These are phyloP conservation scores for Mycena chlorophos DNA, from an alignment of 768 basidiomycete genomes.

Conservation along the genomic window DNA sequence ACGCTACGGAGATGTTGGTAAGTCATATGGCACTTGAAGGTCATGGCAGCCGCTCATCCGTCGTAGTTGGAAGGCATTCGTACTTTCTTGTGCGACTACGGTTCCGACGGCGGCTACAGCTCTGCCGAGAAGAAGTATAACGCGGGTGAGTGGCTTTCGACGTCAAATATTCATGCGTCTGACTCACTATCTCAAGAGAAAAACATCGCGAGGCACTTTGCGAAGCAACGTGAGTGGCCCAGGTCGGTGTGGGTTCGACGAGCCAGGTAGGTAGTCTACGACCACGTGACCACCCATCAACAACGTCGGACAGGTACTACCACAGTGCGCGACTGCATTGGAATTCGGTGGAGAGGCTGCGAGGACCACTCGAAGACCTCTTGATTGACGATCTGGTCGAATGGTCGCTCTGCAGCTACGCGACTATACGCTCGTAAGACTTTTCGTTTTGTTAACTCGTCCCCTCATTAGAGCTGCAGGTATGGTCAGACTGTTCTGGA, in stretches of 20 bases:
- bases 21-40: conserved; percentile 23
- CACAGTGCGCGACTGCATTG: conserved; percentile 68
- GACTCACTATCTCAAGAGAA: conserved; percentile 50
- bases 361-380: conserved; percentile 57
- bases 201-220: conserved; percentile 65
- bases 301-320: conserved; percentile 45
- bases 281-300: conserved; percentile 2
- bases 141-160: conserved; percentile 4
- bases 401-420: conserved; percentile 80
- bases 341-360: conserved; percentile 70
- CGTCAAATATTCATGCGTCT: conserved; percentile 14
- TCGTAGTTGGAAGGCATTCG: conserved; percentile 64
- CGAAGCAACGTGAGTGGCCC: conserved; percentile 76
- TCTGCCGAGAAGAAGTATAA: conserved; percentile 18
- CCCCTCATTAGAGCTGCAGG: conserved; percentile 34
- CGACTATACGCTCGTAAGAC: conserved; percentile 50
- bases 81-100: conserved; percentile 74
- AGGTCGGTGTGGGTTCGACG: conserved; percentile 66
- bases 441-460: conserved; percentile 21
- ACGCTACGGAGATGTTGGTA: conserved; percentile 75
- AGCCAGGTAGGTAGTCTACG: conserved; percentile 66
- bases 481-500: conserved; percentile 52
- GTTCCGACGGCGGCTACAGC: conserved; percentile 51
- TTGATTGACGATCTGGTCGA: conserved; percentile 72
- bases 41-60: neutral